Evolutionary conservation across 2,329 filamentous ascomycete genomes (phyloP), one percentile per base, ranked within the genome.

Genomic region (Epicoccum nigrum): DNA sequence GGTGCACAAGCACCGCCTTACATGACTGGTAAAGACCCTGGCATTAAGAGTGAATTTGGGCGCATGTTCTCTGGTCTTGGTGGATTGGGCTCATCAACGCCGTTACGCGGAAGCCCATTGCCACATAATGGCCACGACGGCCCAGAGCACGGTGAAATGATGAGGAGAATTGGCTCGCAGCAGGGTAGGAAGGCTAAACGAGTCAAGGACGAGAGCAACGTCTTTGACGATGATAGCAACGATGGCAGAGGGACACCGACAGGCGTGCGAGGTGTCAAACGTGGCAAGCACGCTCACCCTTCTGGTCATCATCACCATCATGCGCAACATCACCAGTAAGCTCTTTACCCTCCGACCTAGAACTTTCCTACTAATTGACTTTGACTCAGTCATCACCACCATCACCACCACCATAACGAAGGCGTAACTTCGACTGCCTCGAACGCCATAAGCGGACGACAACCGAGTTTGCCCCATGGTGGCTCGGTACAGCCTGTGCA

Each of bases 31-130:
- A 89, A 87, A 13, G 92, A 96, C 70, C 89, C 91, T 9, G 89
- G 89, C 34, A 96, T 97, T 67, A 96, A 97, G 79, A 95, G 87
- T 69, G 93, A 97, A 70, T 92, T 97, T 70, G 92, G 92, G 21
- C 87, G 91, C 56, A 96, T 97, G 81, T 97, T 96, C 74, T 91
- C 90, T 15, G 93, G 93, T n/a, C 91, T 97, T 60, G 92, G 86
- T 13, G 86, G 86, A 28, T 79, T 87, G 15, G 83, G 84, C 23
- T 76, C 76, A 9, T 77, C 80, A 1, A 86, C 83, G 7, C 83
- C 83, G 11, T 77, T 81, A 45, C 74, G 75, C 27, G 71, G 76
- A 23, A 83, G 80, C 59, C 81, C 82, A 1, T 79, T 75, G 62
- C 69, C 69, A 13, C 69, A 73, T 25, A 65, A 62, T 33, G 58